These are phyloP conservation scores for Andalucia godoyi DNA, from an alignment of 78 protist species.

Conservation along the genomic window DNA sequence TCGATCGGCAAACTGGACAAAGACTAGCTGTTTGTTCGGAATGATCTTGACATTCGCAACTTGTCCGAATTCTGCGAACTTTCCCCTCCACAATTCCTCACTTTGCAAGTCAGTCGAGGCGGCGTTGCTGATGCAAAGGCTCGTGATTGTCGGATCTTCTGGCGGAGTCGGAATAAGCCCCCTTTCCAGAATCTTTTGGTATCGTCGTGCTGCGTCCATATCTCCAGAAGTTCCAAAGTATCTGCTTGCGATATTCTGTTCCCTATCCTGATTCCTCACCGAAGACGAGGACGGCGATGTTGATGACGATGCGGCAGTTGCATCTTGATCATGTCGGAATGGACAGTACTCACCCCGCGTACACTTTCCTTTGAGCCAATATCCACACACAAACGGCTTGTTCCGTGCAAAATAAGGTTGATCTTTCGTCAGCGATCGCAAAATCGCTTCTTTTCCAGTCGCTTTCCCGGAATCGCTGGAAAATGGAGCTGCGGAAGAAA, in stretches of 20 bases:
- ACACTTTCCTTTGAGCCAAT: conserved; percentile 37
- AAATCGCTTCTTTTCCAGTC: no score
- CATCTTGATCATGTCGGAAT: conserved; percentile 27
- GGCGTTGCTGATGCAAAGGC: conserved; percentile 8
- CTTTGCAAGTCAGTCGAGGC: background rate
- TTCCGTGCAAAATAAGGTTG: conserved; percentile 27
- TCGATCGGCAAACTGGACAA: conserved; percentile 2
- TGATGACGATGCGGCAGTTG: background rate
- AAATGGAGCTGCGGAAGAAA: background rate
- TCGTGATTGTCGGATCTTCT: conserved; percentile 6
- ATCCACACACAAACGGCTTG: conserved; percentile 21
- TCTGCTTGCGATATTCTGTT: no score
- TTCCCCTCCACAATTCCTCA: background rate
- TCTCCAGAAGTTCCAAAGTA: no score
- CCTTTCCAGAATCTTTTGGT: conserved; percentile 16
- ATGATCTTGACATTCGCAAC: background rate
- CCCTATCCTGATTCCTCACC: no score
- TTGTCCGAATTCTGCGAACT: background rate
- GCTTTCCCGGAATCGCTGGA: no score
- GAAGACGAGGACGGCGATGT: background rate
- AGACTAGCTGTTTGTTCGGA: background rate
- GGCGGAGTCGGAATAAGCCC: background rate
- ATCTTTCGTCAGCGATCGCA: no score
- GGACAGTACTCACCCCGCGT: conserved; percentile 44
- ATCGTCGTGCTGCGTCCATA: background rate